These are phyloP conservation scores for Candida sithepensis DNA, from an alignment of 805 yeast genomes.

Conservation along the genomic window DNA sequence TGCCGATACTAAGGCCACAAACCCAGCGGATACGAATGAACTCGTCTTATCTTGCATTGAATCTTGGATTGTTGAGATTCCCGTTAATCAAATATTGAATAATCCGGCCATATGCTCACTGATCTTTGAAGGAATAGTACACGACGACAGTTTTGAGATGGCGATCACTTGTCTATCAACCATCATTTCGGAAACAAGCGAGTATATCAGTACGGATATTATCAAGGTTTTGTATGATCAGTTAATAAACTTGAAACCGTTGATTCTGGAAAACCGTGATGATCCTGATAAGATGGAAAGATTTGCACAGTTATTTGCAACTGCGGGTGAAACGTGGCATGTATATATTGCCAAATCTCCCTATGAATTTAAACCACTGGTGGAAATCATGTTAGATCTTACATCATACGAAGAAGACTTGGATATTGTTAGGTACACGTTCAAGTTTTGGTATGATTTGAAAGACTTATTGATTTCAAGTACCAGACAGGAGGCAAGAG, in stretches of 20 bases:
- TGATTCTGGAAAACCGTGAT: constrained; percentile 44
- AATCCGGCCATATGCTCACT: constrained; percentile 62
- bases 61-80: constrained; percentile 89
- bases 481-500: constrained; percentile 50
- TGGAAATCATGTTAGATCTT: constrained; percentile 66
- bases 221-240: constrained; percentile 68
- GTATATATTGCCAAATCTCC: constrained; percentile 76
- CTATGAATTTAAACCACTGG: constrained; percentile 63
- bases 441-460: constrained; percentile 85
- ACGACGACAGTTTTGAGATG: constrained; percentile 71
- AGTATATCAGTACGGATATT: constrained; percentile 51
- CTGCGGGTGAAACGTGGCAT: constrained; percentile 96
- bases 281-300: constrained; percentile 68
- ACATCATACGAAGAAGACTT: constrained; percentile 76
- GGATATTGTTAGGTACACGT: constrained; percentile 86
- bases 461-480: constrained; percentile 67
- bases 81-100: constrained; percentile 63
- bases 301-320: constrained; percentile 74
- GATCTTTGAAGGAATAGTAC: constrained; percentile 57
- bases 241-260: constrained; percentile 56
- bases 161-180: constrained; percentile 85
- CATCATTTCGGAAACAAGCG: constrained; percentile 77
- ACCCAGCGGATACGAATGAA: constrained; percentile 33
- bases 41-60: constrained; percentile 70
- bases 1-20: constrained; percentile 27